Conservation (phyloP, 1,284 basidiomycete species). For the Puccinia novopanici region DNA sequence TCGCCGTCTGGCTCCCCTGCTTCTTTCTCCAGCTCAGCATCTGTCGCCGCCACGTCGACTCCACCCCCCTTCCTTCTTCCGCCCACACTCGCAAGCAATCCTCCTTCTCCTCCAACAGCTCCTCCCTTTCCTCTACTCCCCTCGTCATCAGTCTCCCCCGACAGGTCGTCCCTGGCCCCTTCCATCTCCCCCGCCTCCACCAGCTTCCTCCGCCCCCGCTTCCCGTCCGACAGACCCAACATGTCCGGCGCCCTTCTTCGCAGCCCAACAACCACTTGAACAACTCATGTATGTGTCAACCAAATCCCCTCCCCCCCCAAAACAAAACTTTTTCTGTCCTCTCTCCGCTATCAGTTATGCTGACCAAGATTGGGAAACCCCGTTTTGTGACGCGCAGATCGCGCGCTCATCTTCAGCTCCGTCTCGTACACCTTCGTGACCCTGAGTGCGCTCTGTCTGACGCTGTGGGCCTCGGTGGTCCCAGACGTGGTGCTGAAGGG, state of each 20-base stretch:
- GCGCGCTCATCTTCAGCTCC: conserved; percentile 28
- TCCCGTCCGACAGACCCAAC: too few relatives aligned
- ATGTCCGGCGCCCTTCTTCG: too few relatives aligned
- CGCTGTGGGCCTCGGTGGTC: conserved; percentile 1
- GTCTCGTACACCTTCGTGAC: conserved; percentile 22
- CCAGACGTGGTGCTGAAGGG: conserved; percentile 30
- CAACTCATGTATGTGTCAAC: conserved; percentile 2
- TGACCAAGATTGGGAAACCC: too few relatives aligned
- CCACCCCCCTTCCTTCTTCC: too few relatives aligned
- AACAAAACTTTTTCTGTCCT: too few relatives aligned
- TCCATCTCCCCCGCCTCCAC: too few relatives aligned
- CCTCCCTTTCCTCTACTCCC: not conserved
- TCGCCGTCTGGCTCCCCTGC: conserved; percentile 28
- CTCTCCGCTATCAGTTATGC: too few relatives aligned
- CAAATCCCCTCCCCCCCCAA: too few relatives aligned
- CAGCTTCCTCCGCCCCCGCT: not conserved
- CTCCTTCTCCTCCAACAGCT: too few relatives aligned
- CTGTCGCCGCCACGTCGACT: conserved; percentile 5
- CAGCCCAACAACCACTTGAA: not conserved
- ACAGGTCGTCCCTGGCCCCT: not conserved
- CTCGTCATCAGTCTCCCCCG: not conserved
- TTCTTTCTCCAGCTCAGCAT: conserved; percentile 22
- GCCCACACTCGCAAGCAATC: too few relatives aligned
- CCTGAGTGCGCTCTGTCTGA: not conserved
- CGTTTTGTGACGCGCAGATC: too few relatives aligned